Evolutionary conservation across 345 rosid genomes (phyloP), one percentile per base, ranked within the genome.

Genomic region (Eucalyptus fibrosa): DNA sequence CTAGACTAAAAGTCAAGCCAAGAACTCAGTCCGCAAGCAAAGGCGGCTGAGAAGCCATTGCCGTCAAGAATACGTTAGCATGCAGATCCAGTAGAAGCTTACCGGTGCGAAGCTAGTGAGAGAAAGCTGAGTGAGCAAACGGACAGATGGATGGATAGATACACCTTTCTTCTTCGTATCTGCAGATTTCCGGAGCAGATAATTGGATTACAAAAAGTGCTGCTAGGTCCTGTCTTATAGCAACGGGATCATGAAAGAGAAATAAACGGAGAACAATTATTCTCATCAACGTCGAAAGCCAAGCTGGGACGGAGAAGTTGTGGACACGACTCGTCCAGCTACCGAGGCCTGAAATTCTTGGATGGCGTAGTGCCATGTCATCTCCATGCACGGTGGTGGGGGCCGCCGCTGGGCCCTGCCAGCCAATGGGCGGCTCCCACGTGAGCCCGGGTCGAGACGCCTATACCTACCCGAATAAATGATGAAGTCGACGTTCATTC

Each of bases 351-450:
- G 5, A 89, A 89, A 80, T 87, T 77, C 89, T 32, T 88, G 95
- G 95, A 91, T 67, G 30, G 8, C 50, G 65, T 37, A 13, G 47
- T 42, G 81, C 94, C 93, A 90, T 93, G 96, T 90, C 92, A 85
- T 37, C 37, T 6, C 44, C 85, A 11, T 6, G 28, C 62, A 24
- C 30, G 62, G 30, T 12, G 47, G 13, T 24, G 62, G 62, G 40
- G 47, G 16, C 16, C 85, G 30, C 17, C 28, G 9, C 16, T 1
- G 6, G 47, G 9, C 85, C 15, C 4, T 21, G 30, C 30, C 4
- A 23, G 16, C 30, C 47, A 77, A 21, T 77, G 47, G 85, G 17
- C 28, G 16, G 9, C 6, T 77, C 85, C 85, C 47, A 21, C 85
- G 47, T 40, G 47, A 77, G 85, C 26, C 28, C 5, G 12, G 23